Conservation (phyloP, 768 basidiomycete genomes). For the Mycena maculata region DNA sequence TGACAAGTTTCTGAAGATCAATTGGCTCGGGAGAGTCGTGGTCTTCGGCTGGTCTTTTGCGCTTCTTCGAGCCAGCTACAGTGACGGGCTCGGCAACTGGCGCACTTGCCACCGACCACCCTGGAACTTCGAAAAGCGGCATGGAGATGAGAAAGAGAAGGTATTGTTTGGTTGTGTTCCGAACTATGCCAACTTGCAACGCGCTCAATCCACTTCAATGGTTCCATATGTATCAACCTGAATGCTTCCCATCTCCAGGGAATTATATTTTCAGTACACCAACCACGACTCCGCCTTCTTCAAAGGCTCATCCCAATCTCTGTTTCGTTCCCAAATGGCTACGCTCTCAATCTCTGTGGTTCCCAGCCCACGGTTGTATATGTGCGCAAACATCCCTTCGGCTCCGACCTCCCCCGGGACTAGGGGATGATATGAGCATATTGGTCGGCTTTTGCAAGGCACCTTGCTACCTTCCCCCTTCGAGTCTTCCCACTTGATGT, state of each 20-base stretch:
- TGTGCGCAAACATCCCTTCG: conserved; percentile 64
- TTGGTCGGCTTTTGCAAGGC: not conserved
- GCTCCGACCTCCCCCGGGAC: conserved; percentile 56
- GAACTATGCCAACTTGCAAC: not conserved
- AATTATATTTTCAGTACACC: conserved; percentile 41
- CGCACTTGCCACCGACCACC: conserved; percentile 67
- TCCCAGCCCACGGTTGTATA: conserved; percentile 63
- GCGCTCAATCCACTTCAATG: not conserved
- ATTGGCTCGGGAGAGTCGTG: conserved; percentile 41
- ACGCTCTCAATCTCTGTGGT: conserved; percentile 58
- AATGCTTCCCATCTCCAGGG: no score
- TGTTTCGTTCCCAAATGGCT: conserved; percentile 40
- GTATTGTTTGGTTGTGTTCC: conserved; percentile 1
- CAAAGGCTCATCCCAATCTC: conserved; percentile 46
- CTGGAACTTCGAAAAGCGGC: conserved; percentile 74
- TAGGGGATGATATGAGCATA: conserved; percentile 25
- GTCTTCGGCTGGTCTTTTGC: conserved; percentile 58
- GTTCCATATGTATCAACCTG: not conserved
- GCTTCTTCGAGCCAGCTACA: conserved; percentile 59
- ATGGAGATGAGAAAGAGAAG: conserved; percentile 39
- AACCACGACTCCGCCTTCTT: conserved; percentile 44
- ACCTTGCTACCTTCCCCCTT: conserved; percentile 44
- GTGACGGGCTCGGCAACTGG: conserved; percentile 50
- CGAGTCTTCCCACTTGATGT: conserved; percentile 63
- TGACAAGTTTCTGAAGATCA: conserved; percentile 70